Base-by-base conservation (phyloP, 495 filamentous ascomycete species). In the Xylaria sp. region DNA sequence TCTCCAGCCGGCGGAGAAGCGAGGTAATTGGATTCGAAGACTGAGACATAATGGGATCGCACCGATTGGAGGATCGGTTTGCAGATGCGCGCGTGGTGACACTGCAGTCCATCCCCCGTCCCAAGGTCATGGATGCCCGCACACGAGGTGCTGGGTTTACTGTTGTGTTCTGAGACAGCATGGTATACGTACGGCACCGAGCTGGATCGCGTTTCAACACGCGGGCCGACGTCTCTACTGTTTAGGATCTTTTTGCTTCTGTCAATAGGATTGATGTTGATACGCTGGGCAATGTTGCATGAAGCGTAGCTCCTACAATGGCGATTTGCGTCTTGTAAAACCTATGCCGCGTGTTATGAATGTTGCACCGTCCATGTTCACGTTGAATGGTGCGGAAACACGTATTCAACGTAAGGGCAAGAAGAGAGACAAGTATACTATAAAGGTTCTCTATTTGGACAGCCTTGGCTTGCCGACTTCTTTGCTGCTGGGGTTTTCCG, bases 1-100 rank as follows among this genome's bases (percentile, higher is more conserved):
- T 41, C 41, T 29, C 24, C 7, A 26, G 21, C 26, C 40, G 21
- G 41, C 40, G 14, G 40, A 46, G 43, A 52, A 31, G 46, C 9
- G 9, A 48, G 40, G 24, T 21, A 12, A 65, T 26, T 21, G 21
- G 15, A 44, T 31, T 58, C 41, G 17, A 26, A 31, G n/a, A 57
- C 43, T 61, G 57, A 58, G 37, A 40, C 57, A 33, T 24, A 29
- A 17, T 61, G 55, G 67, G 40, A 46, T 41, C 40, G 57, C 59
- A 44, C 67, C 67, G 55, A 69, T 61, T 69, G 67, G 67, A 61
- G 44, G 33, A 35, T 52, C 43, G 29, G 40, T 61, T 40, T 52
- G 57, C 46, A 29, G 41, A 57, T 58, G 66, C 43, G 44, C 24
- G 68, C 35, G 48, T 33, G 33, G 68, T 53, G 58, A 41, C 46